These are phyloP conservation scores for Penicillium pancosmium DNA, from an alignment of 495 filamentous ascomycete genomes.

Conservation along the genomic window DNA sequence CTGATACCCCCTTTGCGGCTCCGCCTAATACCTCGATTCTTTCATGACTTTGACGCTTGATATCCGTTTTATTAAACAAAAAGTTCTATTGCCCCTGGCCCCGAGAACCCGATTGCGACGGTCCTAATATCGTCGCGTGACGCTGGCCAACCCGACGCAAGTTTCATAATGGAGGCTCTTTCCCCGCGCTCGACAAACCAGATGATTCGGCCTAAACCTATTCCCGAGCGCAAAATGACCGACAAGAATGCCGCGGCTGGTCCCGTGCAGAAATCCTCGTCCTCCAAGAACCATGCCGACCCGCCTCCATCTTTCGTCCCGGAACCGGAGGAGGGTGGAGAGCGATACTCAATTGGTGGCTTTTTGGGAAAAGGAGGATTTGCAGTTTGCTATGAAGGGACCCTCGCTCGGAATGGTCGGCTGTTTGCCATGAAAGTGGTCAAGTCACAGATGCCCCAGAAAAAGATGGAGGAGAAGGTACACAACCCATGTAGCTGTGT, in stretches of 20 bases:
- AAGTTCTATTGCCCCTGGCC: constrained; percentile 10
- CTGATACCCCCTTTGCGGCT: constrained; percentile 28
- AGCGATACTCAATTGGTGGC: constrained; percentile 79
- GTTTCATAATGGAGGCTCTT: constrained; percentile 64
- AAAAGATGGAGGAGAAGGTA: constrained; percentile 90
- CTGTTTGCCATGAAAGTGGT: constrained; percentile 89
- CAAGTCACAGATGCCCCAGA: constrained; percentile 80
- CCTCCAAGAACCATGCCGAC: constrained; percentile 64
- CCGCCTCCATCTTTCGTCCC: constrained; percentile 75
- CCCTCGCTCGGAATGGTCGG: constrained; percentile 62
- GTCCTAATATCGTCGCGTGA: constrained; percentile 23
- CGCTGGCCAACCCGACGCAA: not conserved
- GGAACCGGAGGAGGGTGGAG: constrained; percentile 74
- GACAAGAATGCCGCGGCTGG: constrained; percentile 58
- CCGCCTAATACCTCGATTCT: constrained; percentile 18
- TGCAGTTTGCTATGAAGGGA: constrained; percentile 85
- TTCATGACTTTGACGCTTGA: constrained; percentile 26
- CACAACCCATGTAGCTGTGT: not conserved
- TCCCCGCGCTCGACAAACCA: constrained; percentile 72
- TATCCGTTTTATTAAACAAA: constrained; percentile 18
- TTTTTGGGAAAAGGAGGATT: constrained; percentile 93
- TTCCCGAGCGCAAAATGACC: constrained; percentile 49
- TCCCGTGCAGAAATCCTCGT: constrained; percentile 41
- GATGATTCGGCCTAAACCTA: constrained; percentile 46
- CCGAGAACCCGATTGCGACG: constrained; percentile 15